Base-by-base conservation (phyloP, 225 moss, liverwort and hornwort genomes). In the Sphagnum tenellum region DNA sequence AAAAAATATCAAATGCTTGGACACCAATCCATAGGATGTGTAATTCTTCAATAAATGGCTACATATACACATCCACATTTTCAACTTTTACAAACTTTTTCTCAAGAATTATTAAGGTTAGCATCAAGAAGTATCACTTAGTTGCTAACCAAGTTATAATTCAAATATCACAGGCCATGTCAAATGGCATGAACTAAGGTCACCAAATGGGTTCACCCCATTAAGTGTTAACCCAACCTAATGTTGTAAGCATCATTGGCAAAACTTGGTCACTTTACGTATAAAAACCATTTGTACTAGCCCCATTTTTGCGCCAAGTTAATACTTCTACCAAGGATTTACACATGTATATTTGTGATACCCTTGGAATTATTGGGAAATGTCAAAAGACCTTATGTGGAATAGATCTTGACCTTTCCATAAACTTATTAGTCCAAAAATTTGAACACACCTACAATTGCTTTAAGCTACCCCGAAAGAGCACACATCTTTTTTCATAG, bases 11-110 rank as follows among this genome's bases (percentile, higher is more conserved):
- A 12, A 29, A 49, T 46, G 4, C 44, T 7, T 1, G 46, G 48
- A 64, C 29, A 13, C 49, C 68, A 5, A 2, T 55, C 68, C 62
- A 69, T 9, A 69, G 13, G 2, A 48, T 7, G 0, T 7, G n/a
- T 6, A 74, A 56, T 11, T 74, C 69, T n/a, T 63, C 55, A 7
- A 74, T 45, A 10, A 74, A 9, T 5, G 61, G 68, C 4, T 12
- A 52, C 14, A 69, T 63, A 50, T 68, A 68, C 7, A 62, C 54
- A 56, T 74, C 69, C 48, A 68, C 9, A 8, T 68, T 48, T 44
- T 47, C 7, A 2, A 3, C 9, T 64, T 53, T 57, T 7, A 68
- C 74, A 11, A 53, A 64, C 45, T 65, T 8, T 45, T 55, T 55
- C 46, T 56, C 4, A 0, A 12, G 54, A 51, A 67, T 60, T 12